These are phyloP conservation scores for Parathielavia appendiculata DNA, from an alignment of 495 filamentous ascomycete species.

Conservation along the genomic window DNA sequence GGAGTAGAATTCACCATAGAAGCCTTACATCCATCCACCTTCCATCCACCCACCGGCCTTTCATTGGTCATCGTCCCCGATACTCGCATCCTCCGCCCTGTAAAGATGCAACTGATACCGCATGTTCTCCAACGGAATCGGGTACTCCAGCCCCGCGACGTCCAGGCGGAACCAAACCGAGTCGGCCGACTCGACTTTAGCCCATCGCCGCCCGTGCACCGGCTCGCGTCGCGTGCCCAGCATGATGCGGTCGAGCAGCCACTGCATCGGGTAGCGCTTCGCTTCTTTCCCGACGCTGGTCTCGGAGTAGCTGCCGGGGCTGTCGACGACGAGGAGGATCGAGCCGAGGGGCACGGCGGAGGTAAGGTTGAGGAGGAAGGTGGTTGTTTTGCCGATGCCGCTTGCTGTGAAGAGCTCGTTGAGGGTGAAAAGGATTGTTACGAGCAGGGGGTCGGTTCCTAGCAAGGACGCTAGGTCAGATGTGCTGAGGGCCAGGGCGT, in stretches of 20 bases:
- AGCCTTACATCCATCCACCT: background rate
- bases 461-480: conserved; percentile 40
- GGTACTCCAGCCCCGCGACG: conserved; percentile 58
- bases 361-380: conserved; percentile 63
- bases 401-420: conserved; percentile 83
- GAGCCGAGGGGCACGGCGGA: conserved; percentile 51
- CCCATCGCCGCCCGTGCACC: conserved; percentile 52
- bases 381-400: conserved; percentile 67
- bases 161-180: conserved; percentile 79
- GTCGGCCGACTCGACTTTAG: conserved; percentile 64
- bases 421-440: conserved; percentile 91
- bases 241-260: conserved; percentile 80
- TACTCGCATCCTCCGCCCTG: conserved; percentile 24
- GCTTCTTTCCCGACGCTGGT: conserved; percentile 56
- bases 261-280: conserved; percentile 87
- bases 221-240: conserved; percentile 35
- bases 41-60: background rate
- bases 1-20: background rate
- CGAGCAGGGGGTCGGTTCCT: conserved; percentile 39
- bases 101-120: conserved; percentile 89
- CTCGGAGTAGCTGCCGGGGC: conserved; percentile 85
- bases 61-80: background rate
- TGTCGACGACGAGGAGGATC: conserved; percentile 82
- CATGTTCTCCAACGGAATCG: conserved; percentile 87
- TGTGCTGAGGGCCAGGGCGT: conserved; percentile 54